A percentile compares a stretch with the other conserved stretches of the same genome.
These are phyloP conservation scores for Lichtheimia ramosa DNA, from an alignment of 371 early-diverging fungal genomes.

Conservation along the genomic window DNA sequence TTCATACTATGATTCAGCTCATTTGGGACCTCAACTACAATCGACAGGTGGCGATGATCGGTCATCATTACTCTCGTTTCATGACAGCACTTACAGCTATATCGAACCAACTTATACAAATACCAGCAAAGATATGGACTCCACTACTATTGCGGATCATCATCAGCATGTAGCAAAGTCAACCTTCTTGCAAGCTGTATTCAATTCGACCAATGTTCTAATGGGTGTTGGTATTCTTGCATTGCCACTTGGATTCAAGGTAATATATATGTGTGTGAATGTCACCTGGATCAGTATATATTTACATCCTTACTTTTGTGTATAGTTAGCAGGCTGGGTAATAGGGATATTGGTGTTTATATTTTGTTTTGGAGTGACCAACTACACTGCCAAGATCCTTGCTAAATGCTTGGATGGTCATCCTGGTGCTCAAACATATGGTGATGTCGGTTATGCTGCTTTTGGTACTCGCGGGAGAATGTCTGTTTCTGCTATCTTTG, in stretches of 20 bases:
- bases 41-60: neutral
- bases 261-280: slow-evolving; percentile 7
- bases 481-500: slow-evolving; percentile 50
- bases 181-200: slow-evolving; percentile 39
- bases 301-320: neutral
- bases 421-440: slow-evolving; percentile 49
- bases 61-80: slow-evolving; percentile 6
- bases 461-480: slow-evolving; percentile 63
- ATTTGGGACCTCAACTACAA: neutral
- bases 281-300: neutral
- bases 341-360: slow-evolving; percentile 53
- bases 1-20: neutral
- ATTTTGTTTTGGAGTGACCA: slow-evolving; percentile 48
- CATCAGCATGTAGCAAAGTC: slow-evolving; percentile 2
- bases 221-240: slow-evolving; percentile 51
- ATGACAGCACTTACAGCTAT: slow-evolving; percentile 27
- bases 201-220: slow-evolving; percentile 55
- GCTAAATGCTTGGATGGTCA: slow-evolving; percentile 50
- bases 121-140: slow-evolving; percentile 10
- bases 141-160: neutral
- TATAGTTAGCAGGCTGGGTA: slow-evolving; percentile 53
- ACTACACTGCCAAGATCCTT: slow-evolving; percentile 60
- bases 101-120: slow-evolving; percentile 5
- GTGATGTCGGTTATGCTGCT: slow-evolving; percentile 68
- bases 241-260: slow-evolving; percentile 47